These are phyloP conservation scores for Hygrocybe punicea DNA, from an alignment of 768 basidiomycete genomes.

Conservation along the genomic window DNA sequence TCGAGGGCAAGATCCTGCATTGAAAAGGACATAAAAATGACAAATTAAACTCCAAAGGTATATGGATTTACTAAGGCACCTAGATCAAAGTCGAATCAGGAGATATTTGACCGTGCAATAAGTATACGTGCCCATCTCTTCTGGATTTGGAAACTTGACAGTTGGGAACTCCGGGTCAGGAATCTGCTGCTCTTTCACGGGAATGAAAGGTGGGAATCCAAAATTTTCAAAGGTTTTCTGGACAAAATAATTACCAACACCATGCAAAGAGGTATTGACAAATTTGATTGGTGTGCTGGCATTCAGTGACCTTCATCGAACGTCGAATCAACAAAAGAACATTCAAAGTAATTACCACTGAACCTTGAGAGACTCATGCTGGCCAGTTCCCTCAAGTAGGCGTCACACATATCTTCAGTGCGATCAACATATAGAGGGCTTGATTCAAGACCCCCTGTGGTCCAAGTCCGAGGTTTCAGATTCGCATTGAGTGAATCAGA, in stretches of 20 bases:
- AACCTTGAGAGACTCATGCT: conserved; percentile 30
- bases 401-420: conserved; percentile 55
- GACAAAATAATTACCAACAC: conserved; percentile 71
- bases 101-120: conserved; percentile 20
- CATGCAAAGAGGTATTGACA: conserved; percentile 89
- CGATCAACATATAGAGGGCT: conserved; percentile 51
- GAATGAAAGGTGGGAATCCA: conserved; percentile 56
- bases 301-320: conserved; percentile 35
- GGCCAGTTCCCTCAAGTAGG: conserved; percentile 51
- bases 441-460: conserved; percentile 29
- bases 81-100: conserved; percentile 36
- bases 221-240: conserved; percentile 53
- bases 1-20: conserved; percentile 67
- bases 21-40: not conserved
- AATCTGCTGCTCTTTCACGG: conserved; percentile 61
- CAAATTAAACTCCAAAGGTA: not conserved
- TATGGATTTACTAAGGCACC: conserved; percentile 28
- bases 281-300: conserved; percentile 47
- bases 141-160: conserved; percentile 83
- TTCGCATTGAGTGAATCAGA: conserved; percentile 60
- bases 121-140: conserved; percentile 66
- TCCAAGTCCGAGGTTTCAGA: conserved; percentile 52
- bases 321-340: not conserved
- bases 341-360: not conserved
- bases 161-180: conserved; percentile 88